Base-by-base conservation (phyloP, 495 filamentous ascomycete genomes). In the Elasticomyces elasticus region DNA sequence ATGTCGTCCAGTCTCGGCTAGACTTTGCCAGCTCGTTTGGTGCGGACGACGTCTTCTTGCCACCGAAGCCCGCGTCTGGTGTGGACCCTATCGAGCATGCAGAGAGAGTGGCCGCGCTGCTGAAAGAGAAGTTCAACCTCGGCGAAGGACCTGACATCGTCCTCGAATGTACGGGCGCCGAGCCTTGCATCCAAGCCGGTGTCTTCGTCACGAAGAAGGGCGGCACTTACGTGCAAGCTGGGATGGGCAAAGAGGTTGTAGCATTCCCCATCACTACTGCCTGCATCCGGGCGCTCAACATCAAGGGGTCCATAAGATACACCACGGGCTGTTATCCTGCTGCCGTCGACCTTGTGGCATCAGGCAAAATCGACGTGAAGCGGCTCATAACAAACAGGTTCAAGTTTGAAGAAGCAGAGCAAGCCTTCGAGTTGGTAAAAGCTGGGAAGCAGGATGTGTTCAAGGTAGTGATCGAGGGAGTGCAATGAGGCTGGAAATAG, bases 221-320 rank as follows among this genome's bases (percentile, higher is more conserved):
- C 22, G 59, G 59, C 15, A 55, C 46, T 1, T 55, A 79, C 76
- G 78, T 83, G 2, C 79, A 84, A 61, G 77, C 74, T 40, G 80
- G 79, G 15, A 76, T 82, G 74, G 79, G 77, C 0, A 73, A 73
- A 44, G 73, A 72, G 56, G 75, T 79, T 61, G 74, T 79, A 41
- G 64, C 59, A 1, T 78, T 80, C 62, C 77, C 79, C 0, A 80
- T 81, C 55, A 77, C 74, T 64, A 73, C 71, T 1, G 71, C 72
- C n/a, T 77, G 72, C 61, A 74, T 73, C 15, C 74, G 76, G 58
- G 79, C 75, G 54, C 55, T 80, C 58, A 77, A 64, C 9, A 43
- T 80, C 46, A 75, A 73, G 58, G 76, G 76, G 6, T 74, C 72
- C 48, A 77, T 79, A 61, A 69, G 77, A 25, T 79, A 80, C 54